Base-by-base conservation (phyloP, 768 basidiomycete species). In the Lactarius akahatsu region DNA sequence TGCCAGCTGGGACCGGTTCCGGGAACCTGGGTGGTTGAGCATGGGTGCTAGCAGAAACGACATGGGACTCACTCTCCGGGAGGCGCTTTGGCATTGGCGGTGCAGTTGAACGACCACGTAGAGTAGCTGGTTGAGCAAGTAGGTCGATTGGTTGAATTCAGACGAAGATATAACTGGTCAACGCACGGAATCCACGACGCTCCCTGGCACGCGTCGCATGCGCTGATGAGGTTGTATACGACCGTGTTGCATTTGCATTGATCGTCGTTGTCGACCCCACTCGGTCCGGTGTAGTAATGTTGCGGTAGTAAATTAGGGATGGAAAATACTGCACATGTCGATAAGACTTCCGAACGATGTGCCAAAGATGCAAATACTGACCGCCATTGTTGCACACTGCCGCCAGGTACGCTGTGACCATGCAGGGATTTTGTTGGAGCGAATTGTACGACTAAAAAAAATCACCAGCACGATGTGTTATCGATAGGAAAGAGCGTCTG, bases 1-100 rank as follows among this genome's bases (percentile, higher is more conserved):
- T 80, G 20, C 68, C 75, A 10, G 70, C 16, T 11, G 84, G 85
- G 56, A 86, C 80, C 20, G 61, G 26, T 18, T 65, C 4, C 2
- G 69, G 63, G 57, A 62, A 67, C 28, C 67, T 70, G 40, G 11
- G 20, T 52, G 41, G 16, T 23, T 61, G 41, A 63, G 59, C 15
- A 41, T 38, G 32, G 7, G 50, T 15, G 26, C 34, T n/a, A 30
- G 30, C 11, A 18, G 3, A 52, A 26, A 59, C 7, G n/a, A 36
- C 40, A 5, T 9, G 45, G 16, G 10, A 65, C 61, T 59, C 36
- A 70, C 69, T 23, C 63, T 68, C 63, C 43, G 34, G 54, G 16
- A 11, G 34, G 2, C 32, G 58, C 15, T 3, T 16, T 20, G 32
- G 32, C 32, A 32, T 4, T 7, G 6, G 30, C 2, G 13, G 59